Conservation (phyloP, 176 grass and related monocot genomes). For the Ensete glaucum region DNA sequence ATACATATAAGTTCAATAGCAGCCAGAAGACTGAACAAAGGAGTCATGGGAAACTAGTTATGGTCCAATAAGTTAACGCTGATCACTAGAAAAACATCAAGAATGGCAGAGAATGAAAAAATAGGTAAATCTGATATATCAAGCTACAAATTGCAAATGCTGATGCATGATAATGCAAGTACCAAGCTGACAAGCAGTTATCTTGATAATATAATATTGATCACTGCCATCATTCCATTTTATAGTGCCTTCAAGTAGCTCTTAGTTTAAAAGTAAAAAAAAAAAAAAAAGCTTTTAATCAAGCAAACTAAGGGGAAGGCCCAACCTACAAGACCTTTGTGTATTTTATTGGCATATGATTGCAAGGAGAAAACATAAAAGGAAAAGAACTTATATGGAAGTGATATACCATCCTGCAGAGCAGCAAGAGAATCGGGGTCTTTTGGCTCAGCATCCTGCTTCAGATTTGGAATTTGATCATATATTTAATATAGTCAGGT, state of each 20-base stretch:
- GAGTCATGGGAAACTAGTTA: too few species aligned
- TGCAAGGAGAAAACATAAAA: background rate
- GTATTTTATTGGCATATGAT: background rate
- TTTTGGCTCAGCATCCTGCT: conserved; percentile 12
- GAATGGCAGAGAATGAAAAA: too few species aligned
- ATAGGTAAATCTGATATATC: too few species aligned
- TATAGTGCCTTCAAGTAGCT: background rate
- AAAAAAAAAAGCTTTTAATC: background rate
- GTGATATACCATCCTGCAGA: conserved; percentile 48
- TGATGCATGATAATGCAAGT: too few species aligned
- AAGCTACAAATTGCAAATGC: too few species aligned
- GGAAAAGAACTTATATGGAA: conserved; percentile 9
- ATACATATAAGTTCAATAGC: too few species aligned
- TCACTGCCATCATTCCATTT: too few species aligned
- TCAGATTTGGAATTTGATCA: background rate
- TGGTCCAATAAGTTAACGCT: too few species aligned
- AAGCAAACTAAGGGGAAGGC: background rate
- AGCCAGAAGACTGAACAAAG: too few species aligned
- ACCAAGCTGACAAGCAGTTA: too few species aligned
- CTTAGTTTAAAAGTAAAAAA: background rate
- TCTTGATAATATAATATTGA: too few species aligned
- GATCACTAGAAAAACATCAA: conserved; percentile 4
- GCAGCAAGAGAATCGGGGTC: conserved; percentile 23
- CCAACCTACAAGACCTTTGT: background rate
- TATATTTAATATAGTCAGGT: background rate